These are phyloP conservation scores for Lachnellula subtilissima DNA, from an alignment of 2,329 filamentous ascomycete genomes.

Conservation along the genomic window DNA sequence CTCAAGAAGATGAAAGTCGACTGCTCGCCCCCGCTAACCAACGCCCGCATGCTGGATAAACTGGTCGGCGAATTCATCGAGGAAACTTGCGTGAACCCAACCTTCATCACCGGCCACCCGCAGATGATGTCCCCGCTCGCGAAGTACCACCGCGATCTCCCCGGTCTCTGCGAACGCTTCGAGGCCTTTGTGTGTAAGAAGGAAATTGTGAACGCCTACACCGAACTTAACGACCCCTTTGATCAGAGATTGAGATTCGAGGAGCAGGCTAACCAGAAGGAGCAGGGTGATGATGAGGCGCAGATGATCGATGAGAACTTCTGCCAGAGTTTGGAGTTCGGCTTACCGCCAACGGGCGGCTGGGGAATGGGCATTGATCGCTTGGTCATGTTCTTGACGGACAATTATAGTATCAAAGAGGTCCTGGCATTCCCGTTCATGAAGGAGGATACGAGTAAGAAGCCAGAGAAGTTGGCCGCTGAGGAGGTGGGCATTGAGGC, in stretches of 20 bases:
- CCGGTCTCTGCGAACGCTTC: slow-evolving; percentile 91
- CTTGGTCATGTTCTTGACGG: slow-evolving; percentile 89
- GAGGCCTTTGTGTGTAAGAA: slow-evolving; percentile 97
- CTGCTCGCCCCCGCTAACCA: slow-evolving; percentile 85
- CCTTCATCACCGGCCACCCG: slow-evolving; percentile 81
- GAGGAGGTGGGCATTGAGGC: slow-evolving; percentile 59
- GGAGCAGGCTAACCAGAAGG: slow-evolving; percentile 94
- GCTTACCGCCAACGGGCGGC: slow-evolving; percentile 87
- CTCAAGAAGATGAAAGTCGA: slow-evolving; percentile 88
- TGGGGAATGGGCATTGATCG: slow-evolving; percentile 97
- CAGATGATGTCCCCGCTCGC: slow-evolving; percentile 92
- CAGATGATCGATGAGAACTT: slow-evolving; percentile 96
- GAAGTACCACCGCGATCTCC: slow-evolving; percentile 81
- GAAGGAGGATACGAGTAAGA: slow-evolving; percentile 68
- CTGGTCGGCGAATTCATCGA: slow-evolving; percentile 93
- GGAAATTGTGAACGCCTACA: slow-evolving; percentile 93
- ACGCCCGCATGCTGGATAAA: slow-evolving; percentile 94
- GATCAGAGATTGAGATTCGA: slow-evolving; percentile 89
- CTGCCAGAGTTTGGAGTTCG: slow-evolving; percentile 83
- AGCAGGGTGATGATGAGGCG: slow-evolving; percentile 93
- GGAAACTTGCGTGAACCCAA: slow-evolving; percentile 88
- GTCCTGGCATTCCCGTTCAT: slow-evolving; percentile 96
- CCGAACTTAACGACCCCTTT: slow-evolving; percentile 95
- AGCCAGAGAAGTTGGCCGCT: slow-evolving; percentile 49
- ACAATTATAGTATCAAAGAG: slow-evolving; percentile 95